Evolutionary conservation across 108 stramenopile species (phyloP), one percentile per base, ranked within the genome.

Genomic region (Nitzschia sp.): DNA sequence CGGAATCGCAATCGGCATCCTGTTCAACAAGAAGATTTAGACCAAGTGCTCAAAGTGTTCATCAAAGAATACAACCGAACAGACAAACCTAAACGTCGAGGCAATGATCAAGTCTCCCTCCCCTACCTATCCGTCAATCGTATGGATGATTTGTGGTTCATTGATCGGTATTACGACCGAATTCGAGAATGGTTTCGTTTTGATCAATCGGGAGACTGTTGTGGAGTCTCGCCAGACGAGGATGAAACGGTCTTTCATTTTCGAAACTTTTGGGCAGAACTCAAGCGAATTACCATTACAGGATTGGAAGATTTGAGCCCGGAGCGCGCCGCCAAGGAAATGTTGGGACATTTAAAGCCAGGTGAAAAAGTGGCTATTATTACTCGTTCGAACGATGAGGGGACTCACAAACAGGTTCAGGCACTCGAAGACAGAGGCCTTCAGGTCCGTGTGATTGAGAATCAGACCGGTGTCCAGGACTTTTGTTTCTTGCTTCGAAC

Each of bases 301-400:
- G 82, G 85, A 21, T 86, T 78, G 56, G 78, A 81, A 69, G 85
- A 86, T 58, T 25, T 79, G 9, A 53, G 54, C 10, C 80, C 85
- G n/a, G n/a, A 78, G 14, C 44, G 63, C 25, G 57, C 50, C 10
- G 77, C 70, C 0, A 56, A 57, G 14, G 43, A 68, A 19, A 29
- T 81, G 14, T 71, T 83, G 34, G 62, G 41, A 0, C 51, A 81
- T 38, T 70, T 78, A 20, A 65, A 54, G 22, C 46, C 51, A 21
- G 82, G 80, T 52, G 64, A 79, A 42, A 81, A 73, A 38, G 73
- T 83, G 11, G 82, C 82, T n/a, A 81, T 86, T 26, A 53, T 39
- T 19, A 50, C 41, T 22, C 51, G 75, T 11, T 42, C 14, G 46
- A 72, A 53, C 69, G 44, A 39, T 11, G 51, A 20, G 15, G 48